Conservation (phyloP, 352 stramenopile genomes). For the Globisporangium sylvaticum region DNA sequence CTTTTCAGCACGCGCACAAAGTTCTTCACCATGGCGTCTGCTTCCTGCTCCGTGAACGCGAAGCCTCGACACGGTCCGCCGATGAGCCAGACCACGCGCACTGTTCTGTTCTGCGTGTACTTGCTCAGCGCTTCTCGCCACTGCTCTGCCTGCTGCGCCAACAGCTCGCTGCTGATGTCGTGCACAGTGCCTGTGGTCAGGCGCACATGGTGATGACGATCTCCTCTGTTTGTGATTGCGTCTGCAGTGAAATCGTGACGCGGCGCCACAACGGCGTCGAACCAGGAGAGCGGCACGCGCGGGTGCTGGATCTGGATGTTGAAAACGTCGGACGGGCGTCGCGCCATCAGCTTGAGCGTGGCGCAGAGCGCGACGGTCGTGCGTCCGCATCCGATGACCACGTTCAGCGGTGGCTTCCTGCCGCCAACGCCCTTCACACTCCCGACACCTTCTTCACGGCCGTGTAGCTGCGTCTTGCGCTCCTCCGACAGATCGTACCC, state of each 20-base stretch:
- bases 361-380: constrained; percentile 64
- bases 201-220: constrained; percentile 24
- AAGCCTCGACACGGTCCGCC: constrained; percentile 68
- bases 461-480: constrained; percentile 3
- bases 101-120: constrained; percentile 11
- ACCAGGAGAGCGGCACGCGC: constrained; percentile 42
- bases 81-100: constrained; percentile 47
- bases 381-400: constrained; percentile 70
- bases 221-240: not conserved
- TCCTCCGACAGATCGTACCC: constrained; percentile 29
- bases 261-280: constrained; percentile 59
- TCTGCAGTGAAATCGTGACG: constrained; percentile 42
- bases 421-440: not conserved
- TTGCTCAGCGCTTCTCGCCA: constrained; percentile 14
- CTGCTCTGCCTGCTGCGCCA: constrained; percentile 23
- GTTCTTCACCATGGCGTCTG: constrained; percentile 34
- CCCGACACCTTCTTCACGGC: not conserved
- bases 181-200: constrained; percentile 55
- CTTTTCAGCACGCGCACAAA: constrained; percentile 24
- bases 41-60: constrained; percentile 33
- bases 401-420: constrained; percentile 12
- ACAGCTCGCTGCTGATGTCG: constrained; percentile 25
- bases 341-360: constrained; percentile 31
- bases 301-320: constrained; percentile 82
- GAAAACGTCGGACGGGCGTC: constrained; percentile 22